Evolutionary conservation across 306 rosid genomes (phyloP), one percentile per base, ranked within the genome.

Genomic region (Trifolium subterraneum): DNA sequence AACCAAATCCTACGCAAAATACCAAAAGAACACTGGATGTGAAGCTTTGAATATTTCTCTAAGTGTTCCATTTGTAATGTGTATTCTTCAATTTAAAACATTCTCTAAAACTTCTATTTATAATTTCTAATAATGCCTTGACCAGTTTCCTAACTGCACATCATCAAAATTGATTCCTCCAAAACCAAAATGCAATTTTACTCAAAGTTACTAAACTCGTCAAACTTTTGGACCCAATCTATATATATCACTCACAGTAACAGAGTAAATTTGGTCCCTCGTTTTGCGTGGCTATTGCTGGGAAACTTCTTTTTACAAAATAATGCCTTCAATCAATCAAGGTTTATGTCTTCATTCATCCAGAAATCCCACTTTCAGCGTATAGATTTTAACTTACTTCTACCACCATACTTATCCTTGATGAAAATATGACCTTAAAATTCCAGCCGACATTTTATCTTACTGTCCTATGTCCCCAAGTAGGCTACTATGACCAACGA

Each of bases 1-100:
- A 33, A 79, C 56, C 44, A 79, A 42, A 73, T 36, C 44, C 79
- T 16, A 41, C 42, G 58, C 1, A 58, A 72, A 58, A 60, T 67
- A 44, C 51, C 56, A 38, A 20, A 67, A 33, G 47, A 67, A 16
- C 64, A 13, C 1, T 35, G 11, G 29, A 50, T 39, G 39, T 6
- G 55, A 64, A 41, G 63, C 70, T 39, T 41, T 66, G 44, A 20
- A 64, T 48, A 60, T 66, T 59, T 31, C 41, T 48, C 56, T 50
- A n/a, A n/a, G 15, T 19, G 15, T 35, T 68, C 33, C 54, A 45
- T 33, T 64, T 64, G 12, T 18, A 54, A 18, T 39, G 18, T 36
- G 31, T 64, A 64, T 10, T 10, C 19, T 23, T 47, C 47, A 75
- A 52, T 25, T 64, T 74, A 52, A 38, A 75, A 65, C 45, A 38